These are phyloP conservation scores for Aspergillus intermedius DNA, from an alignment of 2,329 filamentous ascomycete species.

Conservation along the genomic window DNA sequence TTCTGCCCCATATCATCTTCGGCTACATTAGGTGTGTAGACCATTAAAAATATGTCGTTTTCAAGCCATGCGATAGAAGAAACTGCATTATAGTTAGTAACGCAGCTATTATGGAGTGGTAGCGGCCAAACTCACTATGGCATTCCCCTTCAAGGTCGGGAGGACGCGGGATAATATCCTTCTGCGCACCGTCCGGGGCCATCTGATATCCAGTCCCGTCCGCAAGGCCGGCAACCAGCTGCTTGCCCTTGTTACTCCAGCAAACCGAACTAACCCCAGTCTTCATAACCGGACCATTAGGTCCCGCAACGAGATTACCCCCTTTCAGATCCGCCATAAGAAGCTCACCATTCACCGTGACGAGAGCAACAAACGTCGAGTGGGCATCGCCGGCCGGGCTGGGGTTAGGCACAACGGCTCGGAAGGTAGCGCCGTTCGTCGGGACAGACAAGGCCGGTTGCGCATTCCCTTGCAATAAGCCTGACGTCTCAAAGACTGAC, in stretches of 20 bases:
- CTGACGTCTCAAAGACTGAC: constrained; percentile 71
- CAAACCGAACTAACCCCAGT: constrained; percentile 72
- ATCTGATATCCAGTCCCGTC: constrained; percentile 78
- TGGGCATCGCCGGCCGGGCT: constrained; percentile 47
- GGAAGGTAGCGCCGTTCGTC: constrained; percentile 68
- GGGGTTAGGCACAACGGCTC: constrained; percentile 74
- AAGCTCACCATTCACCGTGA: constrained; percentile 74
- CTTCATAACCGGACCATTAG: constrained; percentile 61
- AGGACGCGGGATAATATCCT: constrained; percentile 72
- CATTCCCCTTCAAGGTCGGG: constrained; percentile 57
- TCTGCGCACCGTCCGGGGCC: constrained; percentile 70
- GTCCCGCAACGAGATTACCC: constrained; percentile 50
- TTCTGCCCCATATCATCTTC: constrained; percentile 48
- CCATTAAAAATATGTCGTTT: constrained; percentile 73
- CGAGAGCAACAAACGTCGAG: constrained; percentile 68
- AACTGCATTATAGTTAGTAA: constrained; percentile 41
- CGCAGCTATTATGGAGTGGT: neutral
- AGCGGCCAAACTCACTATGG: constrained; percentile 52
- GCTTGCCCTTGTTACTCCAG: constrained; percentile 92
- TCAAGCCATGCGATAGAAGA: constrained; percentile 82
- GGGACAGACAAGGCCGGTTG: constrained; percentile 67
- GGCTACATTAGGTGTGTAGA: constrained; percentile 61
- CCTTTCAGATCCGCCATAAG: constrained; percentile 75
- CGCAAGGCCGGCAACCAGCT: constrained; percentile 76
- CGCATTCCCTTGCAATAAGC: constrained; percentile 59